Percentiles rank a stretch among this genome's conserved stretches.
These are phyloP conservation scores for Pouteria glomerata DNA, from an alignment of 148 eudicot genomes.

Conservation along the genomic window DNA sequence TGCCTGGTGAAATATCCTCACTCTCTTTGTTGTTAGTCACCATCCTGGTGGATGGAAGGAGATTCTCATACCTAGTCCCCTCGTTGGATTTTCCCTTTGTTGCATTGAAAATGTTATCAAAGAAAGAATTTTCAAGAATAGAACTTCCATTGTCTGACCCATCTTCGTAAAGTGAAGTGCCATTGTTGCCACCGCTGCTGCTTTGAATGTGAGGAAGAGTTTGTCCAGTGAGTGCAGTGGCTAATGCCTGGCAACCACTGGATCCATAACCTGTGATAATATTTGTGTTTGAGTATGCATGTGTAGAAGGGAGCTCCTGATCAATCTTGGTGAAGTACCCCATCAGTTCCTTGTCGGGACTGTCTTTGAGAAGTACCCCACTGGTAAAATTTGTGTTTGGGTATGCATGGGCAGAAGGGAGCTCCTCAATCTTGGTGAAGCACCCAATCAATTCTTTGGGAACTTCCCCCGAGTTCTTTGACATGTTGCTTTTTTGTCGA, in stretches of 20 bases:
- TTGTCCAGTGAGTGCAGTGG: not conserved
- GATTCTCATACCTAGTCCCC: not conserved
- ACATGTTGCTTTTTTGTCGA: conserved; percentile 42
- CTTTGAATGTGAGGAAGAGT: conserved; percentile 3
- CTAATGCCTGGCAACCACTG: not conserved
- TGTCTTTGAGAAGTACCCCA: conserved; percentile 10
- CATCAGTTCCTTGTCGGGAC: conserved; percentile 9
- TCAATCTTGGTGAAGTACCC: conserved; percentile 11
- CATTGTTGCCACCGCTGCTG: not conserved
- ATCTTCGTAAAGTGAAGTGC: not conserved
- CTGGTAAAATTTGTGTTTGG: conserved; percentile 3
- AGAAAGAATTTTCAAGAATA: not conserved
- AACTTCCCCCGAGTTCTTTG: conserved; percentile 28
- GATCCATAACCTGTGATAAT: conserved; percentile 1
- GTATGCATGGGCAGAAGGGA: conserved; percentile 17
- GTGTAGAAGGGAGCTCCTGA: conserved; percentile 27
- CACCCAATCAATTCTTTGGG: conserved; percentile 3
- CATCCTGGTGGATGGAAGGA: not conserved
- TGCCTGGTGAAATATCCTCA: not conserved
- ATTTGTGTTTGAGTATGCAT: conserved; percentile 6
- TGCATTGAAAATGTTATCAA: conserved; percentile 4
- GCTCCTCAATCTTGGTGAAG: conserved; percentile 19
- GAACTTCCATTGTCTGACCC: conserved; percentile 1
- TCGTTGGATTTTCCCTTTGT: not conserved
- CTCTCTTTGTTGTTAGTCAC: not conserved